These are phyloP conservation scores for Calonectria ilicicola DNA, from an alignment of 2,329 filamentous ascomycete species.

Conservation along the genomic window DNA sequence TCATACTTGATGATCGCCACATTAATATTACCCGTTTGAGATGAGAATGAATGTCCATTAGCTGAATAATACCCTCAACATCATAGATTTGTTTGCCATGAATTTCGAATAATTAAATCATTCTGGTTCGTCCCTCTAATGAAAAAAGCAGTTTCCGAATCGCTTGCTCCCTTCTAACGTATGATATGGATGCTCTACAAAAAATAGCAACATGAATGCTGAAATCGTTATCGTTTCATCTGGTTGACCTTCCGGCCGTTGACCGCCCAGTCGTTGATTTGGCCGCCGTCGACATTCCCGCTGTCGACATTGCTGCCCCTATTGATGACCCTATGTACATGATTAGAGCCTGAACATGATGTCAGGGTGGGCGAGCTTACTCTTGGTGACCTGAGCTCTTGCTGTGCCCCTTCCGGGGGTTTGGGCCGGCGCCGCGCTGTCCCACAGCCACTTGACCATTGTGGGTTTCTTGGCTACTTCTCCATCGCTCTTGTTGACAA, in stretches of 20 bases:
- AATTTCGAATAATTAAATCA: slow-evolving; percentile 27
- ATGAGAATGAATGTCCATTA: slow-evolving; percentile 36
- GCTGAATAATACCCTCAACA: slow-evolving; percentile 29
- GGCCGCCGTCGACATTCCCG: slow-evolving; percentile 22
- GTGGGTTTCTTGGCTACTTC: slow-evolving; percentile 46
- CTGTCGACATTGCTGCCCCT: slow-evolving; percentile 29
- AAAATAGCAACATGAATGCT: not conserved
- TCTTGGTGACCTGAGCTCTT: slow-evolving; percentile 37
- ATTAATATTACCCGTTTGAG: slow-evolving; percentile 32
- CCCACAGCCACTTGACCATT: slow-evolving; percentile 50
- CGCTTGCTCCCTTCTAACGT: slow-evolving; percentile 2
- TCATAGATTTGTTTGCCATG: slow-evolving; percentile 15
- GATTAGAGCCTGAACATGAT: slow-evolving; percentile 44
- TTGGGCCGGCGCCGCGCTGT: slow-evolving; percentile 38
- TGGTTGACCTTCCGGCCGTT: slow-evolving; percentile 8
- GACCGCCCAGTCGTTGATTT: slow-evolving; percentile 20
- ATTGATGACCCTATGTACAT: slow-evolving; percentile 37
- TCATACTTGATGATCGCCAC: slow-evolving; percentile 44
- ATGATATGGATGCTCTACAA: not conserved
- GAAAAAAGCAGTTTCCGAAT: not conserved
- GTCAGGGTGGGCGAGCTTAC: slow-evolving; percentile 41
- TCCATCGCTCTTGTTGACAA: slow-evolving; percentile 45
- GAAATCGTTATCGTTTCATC: slow-evolving; percentile 19
- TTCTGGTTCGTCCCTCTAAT: slow-evolving; percentile 24
- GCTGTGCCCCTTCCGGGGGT: slow-evolving; percentile 32